Percentiles rank a stretch among this genome's conserved stretches.
Evolutionary conservation across 148 eudicot species (phyloP).

Genomic region (Chenopodium berlandieri): DNA sequence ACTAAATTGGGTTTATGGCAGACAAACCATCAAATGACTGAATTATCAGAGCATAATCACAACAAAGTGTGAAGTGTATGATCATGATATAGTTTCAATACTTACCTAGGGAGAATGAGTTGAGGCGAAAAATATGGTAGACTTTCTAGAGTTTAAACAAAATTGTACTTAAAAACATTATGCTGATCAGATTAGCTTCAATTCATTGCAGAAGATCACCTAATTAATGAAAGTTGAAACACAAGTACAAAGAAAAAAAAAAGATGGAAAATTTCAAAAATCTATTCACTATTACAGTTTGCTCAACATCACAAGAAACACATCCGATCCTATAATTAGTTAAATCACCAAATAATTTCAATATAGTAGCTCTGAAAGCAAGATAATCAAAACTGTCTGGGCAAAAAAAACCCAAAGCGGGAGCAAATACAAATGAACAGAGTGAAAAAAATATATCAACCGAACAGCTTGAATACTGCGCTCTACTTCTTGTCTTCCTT

Average conservation of each 20-base stretch:
- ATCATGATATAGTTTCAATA: too few species aligned
- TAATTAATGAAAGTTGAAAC: background rate
- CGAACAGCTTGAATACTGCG: slow-evolving; percentile 37
- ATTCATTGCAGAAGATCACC: too few species aligned
- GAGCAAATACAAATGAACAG: slow-evolving; percentile 32
- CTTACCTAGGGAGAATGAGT: too few species aligned
- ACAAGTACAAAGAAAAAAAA: background rate
- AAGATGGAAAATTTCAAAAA: background rate
- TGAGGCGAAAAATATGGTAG: too few species aligned
- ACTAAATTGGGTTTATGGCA: too few species aligned
- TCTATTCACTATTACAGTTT: background rate
- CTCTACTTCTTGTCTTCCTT: slow-evolving; percentile 60
- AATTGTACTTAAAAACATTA: too few species aligned
- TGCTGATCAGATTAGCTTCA: too few species aligned
- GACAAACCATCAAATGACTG: background rate
- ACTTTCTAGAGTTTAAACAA: too few species aligned
- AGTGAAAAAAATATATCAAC: slow-evolving; percentile 8
- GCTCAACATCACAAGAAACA: background rate
- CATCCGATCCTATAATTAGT: background rate
- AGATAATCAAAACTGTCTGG: background rate
- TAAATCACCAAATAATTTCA: background rate
- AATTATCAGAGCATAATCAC: background rate
- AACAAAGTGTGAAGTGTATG: too few species aligned
- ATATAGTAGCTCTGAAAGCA: slow-evolving; percentile 1
- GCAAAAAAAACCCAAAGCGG: background rate